Evolutionary conservation across 2,329 filamentous ascomycete species (phyloP).

Genomic region (Cordyceps pruinosa): DNA sequence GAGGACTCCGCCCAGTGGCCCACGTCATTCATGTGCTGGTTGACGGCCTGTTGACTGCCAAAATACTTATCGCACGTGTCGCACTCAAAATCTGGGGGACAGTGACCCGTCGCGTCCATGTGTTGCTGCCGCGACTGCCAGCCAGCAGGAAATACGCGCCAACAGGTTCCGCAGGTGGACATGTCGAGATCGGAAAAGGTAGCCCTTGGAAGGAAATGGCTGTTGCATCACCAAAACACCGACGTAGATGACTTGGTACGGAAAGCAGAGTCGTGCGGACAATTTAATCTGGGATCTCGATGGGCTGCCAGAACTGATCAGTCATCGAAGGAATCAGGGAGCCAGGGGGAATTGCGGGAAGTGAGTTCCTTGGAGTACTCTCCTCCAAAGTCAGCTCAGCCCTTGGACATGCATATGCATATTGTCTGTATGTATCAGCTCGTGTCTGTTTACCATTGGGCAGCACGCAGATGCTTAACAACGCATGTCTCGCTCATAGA

Average conservation of each 20-base stretch:
- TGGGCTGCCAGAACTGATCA: background rate
- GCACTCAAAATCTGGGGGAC: conserved; percentile 13
- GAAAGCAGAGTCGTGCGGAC: background rate
- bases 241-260: background rate
- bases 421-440: background rate
- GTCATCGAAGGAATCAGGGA: background rate
- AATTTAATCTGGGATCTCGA: background rate
- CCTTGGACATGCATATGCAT: background rate
- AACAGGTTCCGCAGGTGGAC: background rate
- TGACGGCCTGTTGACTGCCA: background rate
- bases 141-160: background rate
- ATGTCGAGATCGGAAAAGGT: background rate
- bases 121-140: conserved; percentile 13
- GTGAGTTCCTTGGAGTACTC: background rate
- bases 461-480: too few species aligned
- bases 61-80: background rate
- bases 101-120: conserved; percentile 10
- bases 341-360: background rate
- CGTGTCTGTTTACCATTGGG: background rate
- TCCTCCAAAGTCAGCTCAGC: background rate
- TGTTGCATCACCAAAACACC: background rate
- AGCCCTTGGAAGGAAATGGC: background rate
- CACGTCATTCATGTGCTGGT: background rate
- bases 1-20: background rate
- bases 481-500: too few species aligned